A percentile compares a stretch with the other conserved stretches of the same genome.
These are phyloP conservation scores for Aspergillus latus DNA, from an alignment of 2,329 filamentous ascomycete species.

Conservation along the genomic window DNA sequence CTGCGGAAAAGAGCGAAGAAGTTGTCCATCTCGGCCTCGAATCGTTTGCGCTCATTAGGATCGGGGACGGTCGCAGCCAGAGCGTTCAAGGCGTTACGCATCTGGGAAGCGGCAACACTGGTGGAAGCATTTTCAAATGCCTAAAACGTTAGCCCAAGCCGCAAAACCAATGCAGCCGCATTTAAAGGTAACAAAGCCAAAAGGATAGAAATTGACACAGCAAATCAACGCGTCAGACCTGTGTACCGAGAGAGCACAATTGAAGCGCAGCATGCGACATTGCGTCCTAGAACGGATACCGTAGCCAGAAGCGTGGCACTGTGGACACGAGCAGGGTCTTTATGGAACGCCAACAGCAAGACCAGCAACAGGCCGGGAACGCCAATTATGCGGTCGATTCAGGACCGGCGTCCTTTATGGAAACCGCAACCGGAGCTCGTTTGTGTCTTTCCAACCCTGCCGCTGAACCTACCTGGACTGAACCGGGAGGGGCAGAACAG, in stretches of 20 bases:
- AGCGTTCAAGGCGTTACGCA: constrained; percentile 95
- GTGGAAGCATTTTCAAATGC: constrained; percentile 99
- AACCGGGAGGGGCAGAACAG: not conserved
- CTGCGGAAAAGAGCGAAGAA: constrained; percentile 98
- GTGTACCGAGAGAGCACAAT: not conserved
- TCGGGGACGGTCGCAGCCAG: constrained; percentile 88
- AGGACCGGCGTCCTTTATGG: not conserved
- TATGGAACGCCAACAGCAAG: not conserved
- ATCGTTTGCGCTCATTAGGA: constrained; percentile 70
- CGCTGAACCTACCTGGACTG: not conserved
- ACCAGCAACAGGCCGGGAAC: not conserved
- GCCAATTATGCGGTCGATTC: not conserved
- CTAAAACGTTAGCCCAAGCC: constrained; percentile 48
- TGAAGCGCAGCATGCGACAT: constrained; percentile 4
- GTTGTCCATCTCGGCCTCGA: constrained; percentile 99
- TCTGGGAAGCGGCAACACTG: constrained; percentile 95
- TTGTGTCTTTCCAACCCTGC: not conserved
- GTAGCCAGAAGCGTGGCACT: not conserved
- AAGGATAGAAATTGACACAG: not conserved
- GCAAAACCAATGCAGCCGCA: not conserved
- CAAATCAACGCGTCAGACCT: not conserved
- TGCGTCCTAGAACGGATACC: not conserved
- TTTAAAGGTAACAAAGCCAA: not conserved
- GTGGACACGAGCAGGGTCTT: not conserved
- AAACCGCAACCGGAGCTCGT: not conserved